Conservation (phyloP, 2,329 filamentous ascomycete genomes). For the Coniella lustricola region DNA sequence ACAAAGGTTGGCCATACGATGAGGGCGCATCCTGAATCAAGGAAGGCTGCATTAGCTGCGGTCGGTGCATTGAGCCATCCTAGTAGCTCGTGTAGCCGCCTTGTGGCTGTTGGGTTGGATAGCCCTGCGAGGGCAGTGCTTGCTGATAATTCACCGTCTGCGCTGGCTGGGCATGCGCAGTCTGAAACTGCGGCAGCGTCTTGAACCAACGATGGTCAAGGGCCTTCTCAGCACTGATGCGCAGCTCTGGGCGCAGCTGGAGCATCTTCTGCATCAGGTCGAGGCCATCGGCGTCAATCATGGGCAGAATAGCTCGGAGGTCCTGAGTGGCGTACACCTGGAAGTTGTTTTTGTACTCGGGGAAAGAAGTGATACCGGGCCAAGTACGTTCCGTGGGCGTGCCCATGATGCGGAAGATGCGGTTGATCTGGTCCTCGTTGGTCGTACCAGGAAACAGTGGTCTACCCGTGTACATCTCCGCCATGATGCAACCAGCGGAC, state of each 20-base stretch:
- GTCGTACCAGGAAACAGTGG: slow-evolving; percentile 96
- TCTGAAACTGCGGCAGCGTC: slow-evolving; percentile 48
- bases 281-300: slow-evolving; percentile 81
- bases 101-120: slow-evolving; percentile 18
- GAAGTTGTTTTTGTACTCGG: slow-evolving; percentile 96
- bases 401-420: slow-evolving; percentile 98
- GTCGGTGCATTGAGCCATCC: background rate
- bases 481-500: slow-evolving; percentile 99
- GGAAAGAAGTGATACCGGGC: slow-evolving; percentile 90
- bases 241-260: slow-evolving; percentile 83
- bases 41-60: background rate
- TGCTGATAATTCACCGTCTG: slow-evolving; percentile 37
- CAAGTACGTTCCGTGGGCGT: slow-evolving; percentile 92
- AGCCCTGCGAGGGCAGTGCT: slow-evolving; percentile 30
- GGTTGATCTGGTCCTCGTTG: slow-evolving; percentile 93
- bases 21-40: background rate
- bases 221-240: slow-evolving; percentile 81
- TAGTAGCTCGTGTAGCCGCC: background rate
- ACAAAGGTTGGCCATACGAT: background rate
- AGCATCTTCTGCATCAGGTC: slow-evolving; percentile 87
- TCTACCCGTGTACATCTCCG: slow-evolving; percentile 95
- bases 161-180: slow-evolving; percentile 31
- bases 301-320: slow-evolving; percentile 75
- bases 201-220: slow-evolving; percentile 90
- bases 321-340: slow-evolving; percentile 93